phyloP scores from a whole-genome alignment of 345 rosid genomes.

The Hibiscus trionum region DNA sequence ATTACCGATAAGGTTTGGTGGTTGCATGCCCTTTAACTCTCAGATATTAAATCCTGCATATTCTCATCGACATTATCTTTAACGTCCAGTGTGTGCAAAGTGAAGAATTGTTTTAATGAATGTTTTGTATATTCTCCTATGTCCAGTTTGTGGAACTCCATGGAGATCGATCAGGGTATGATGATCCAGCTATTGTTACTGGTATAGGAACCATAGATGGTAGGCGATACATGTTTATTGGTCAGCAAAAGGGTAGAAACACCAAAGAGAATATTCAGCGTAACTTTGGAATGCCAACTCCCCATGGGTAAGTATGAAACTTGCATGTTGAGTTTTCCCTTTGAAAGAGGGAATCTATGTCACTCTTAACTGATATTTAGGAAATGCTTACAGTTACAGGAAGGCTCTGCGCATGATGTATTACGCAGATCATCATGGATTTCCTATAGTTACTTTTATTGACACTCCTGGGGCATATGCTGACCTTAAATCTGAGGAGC shows the following conservation, averaged over 20 bases:
- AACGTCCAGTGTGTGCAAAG: not conserved
- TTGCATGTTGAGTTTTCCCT: not conserved
- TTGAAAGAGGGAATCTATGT: constrained; percentile 7
- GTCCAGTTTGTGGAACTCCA: constrained; percentile 93
- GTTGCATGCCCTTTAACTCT: constrained; percentile 8
- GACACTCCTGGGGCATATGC: constrained; percentile 45
- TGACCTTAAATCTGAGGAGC: too few species aligned
- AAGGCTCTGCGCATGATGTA: constrained; percentile 84
- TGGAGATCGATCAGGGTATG: constrained; percentile 96
- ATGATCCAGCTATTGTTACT: constrained; percentile 94
- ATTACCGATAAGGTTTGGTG: constrained; percentile 77
- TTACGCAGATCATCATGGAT: constrained; percentile 78
- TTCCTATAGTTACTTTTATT: constrained; percentile 69
- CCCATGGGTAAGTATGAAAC: constrained; percentile 69
- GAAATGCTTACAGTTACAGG: constrained; percentile 46
- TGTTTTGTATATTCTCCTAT: constrained; percentile 9
- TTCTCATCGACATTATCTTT: not conserved
- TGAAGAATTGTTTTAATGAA: constrained; percentile 3
- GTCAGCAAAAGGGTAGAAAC: constrained; percentile 98
- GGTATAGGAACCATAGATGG: constrained; percentile 96
- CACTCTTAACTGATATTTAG: constrained; percentile 3
- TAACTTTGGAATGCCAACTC: constrained; percentile 99
- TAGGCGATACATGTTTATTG: constrained; percentile 77
- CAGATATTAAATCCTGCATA: not conserved
- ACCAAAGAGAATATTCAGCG: constrained; percentile 90